phyloP scores from a whole-genome alignment of 2,329 filamentous ascomycete genomes.

The Nigrospora sphaerica region DNA sequence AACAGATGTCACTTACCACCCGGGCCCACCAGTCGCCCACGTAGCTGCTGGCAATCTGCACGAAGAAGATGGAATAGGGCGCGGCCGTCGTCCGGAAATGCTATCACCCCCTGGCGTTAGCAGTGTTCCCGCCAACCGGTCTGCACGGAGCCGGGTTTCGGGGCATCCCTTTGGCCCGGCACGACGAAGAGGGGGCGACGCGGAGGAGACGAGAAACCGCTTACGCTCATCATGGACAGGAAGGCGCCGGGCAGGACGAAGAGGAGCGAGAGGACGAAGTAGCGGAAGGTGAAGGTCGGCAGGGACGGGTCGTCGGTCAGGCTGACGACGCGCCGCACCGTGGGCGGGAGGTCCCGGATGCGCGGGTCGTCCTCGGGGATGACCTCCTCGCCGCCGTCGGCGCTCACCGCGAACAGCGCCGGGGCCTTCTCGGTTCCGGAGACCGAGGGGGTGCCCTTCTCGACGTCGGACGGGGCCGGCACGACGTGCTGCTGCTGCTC shows the following conservation, averaged over 20 bases:
- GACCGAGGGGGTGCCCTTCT: no score
- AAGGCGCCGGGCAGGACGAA: slow-evolving; percentile 53
- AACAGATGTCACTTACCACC: neutral
- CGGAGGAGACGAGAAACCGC: no score
- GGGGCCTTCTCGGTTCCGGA: neutral
- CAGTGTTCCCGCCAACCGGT: no score
- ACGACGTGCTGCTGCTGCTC: no score
- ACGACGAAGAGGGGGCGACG: no score
- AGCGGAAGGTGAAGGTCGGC: slow-evolving; percentile 52
- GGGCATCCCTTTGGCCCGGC: no score
- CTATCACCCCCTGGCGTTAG: no score
- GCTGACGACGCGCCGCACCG: slow-evolving; percentile 42
- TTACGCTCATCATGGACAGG: slow-evolving; percentile 25
- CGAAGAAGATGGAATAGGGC: slow-evolving; percentile 55
- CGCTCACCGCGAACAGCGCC: neutral
- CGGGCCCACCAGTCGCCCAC: slow-evolving; percentile 45
- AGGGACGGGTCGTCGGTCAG: slow-evolving; percentile 48
- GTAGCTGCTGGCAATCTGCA: slow-evolving; percentile 51
- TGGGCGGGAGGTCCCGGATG: neutral
- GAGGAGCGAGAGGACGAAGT: slow-evolving; percentile 46
- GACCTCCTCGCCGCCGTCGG: neutral
- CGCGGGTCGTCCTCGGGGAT: neutral
- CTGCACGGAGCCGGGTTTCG: no score
- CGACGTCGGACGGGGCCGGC: no score
- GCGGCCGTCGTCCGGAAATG: slow-evolving; percentile 48